These are phyloP conservation scores for Mixia osmundae DNA, from an alignment of 1,284 basidiomycete genomes.

Conservation along the genomic window DNA sequence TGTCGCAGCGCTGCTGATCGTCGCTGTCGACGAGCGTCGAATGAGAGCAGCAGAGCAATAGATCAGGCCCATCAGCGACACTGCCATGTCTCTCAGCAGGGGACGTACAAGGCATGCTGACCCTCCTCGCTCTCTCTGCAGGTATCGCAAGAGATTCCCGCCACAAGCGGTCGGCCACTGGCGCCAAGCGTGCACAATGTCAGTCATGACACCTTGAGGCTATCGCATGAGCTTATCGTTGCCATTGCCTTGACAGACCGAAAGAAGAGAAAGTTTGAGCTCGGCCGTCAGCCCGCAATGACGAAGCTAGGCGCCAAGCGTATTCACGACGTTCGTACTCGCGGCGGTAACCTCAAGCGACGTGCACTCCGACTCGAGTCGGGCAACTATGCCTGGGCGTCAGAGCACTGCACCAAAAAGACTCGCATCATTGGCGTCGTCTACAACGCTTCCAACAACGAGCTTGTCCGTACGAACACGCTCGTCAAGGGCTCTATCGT, in stretches of 20 bases:
- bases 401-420: constrained; percentile 73
- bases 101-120: too few species aligned
- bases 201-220: not conserved
- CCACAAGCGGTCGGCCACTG: constrained; percentile 10
- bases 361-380: constrained; percentile 78
- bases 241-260: constrained; percentile 1
- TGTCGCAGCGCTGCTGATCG: too few species aligned
- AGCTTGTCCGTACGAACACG: constrained; percentile 93
- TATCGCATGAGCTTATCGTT: not conserved
- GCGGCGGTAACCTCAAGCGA: constrained; percentile 80
- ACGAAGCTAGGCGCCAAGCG: constrained; percentile 86
- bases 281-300: constrained; percentile 82
- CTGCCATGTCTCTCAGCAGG: too few species aligned
- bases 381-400: constrained; percentile 93
- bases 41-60: too few species aligned
- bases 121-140: not conserved
- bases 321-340: constrained; percentile 71
- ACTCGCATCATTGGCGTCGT: constrained; percentile 84
- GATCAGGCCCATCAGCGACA: too few species aligned
- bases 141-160: constrained; percentile 7
- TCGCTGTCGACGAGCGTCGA: too few species aligned
- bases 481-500: constrained; percentile 85
- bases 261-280: constrained; percentile 98
- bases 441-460: constrained; percentile 96
- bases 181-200: constrained; percentile 8